These are phyloP conservation scores for Insectozyma bohioensis DNA, from an alignment of 1,139 yeast genomes.

Conservation along the genomic window DNA sequence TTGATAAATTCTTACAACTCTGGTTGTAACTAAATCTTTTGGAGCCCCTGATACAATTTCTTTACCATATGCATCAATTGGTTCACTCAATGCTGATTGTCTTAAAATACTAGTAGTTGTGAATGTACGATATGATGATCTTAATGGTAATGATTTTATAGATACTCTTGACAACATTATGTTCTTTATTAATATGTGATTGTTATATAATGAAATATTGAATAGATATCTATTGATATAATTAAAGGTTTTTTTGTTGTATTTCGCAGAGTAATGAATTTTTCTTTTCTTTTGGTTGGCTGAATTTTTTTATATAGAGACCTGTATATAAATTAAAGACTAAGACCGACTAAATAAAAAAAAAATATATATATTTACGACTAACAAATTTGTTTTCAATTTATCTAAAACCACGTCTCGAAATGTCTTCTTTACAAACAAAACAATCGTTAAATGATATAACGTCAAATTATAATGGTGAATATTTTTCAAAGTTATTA, in stretches of 20 bases:
- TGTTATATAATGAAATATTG: not conserved
- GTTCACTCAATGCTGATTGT: slow-evolving; percentile 16
- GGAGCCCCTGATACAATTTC: slow-evolving; percentile 85
- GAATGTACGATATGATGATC: slow-evolving; percentile 21
- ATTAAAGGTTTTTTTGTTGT: not conserved
- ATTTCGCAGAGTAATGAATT: slow-evolving; percentile 6
- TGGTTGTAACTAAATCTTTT: slow-evolving; percentile 53
- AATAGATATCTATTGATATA: not conserved
- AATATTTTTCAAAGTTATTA: slow-evolving; percentile 46
- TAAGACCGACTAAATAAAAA: slow-evolving; percentile 2
- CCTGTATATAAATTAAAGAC: no score
- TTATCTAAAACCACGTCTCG: slow-evolving; percentile 1
- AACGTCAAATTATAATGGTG: slow-evolving; percentile 49
- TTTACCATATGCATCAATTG: slow-evolving; percentile 30
- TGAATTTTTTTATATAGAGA: slow-evolving; percentile 6
- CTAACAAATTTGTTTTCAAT: no score
- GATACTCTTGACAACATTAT: slow-evolving; percentile 25
- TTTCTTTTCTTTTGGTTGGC: slow-evolving; percentile 17
- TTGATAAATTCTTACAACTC: slow-evolving; percentile 76
- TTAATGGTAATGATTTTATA: slow-evolving; percentile 17
- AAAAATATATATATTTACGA: not conserved
- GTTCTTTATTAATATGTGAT: not conserved
- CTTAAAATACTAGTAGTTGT: slow-evolving; percentile 19
- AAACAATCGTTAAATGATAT: slow-evolving; percentile 43
- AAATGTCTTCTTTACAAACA: slow-evolving; percentile 21